These are phyloP conservation scores for Akanthomyces lecanii DNA, from an alignment of 2,329 filamentous ascomycete genomes.

Conservation along the genomic window DNA sequence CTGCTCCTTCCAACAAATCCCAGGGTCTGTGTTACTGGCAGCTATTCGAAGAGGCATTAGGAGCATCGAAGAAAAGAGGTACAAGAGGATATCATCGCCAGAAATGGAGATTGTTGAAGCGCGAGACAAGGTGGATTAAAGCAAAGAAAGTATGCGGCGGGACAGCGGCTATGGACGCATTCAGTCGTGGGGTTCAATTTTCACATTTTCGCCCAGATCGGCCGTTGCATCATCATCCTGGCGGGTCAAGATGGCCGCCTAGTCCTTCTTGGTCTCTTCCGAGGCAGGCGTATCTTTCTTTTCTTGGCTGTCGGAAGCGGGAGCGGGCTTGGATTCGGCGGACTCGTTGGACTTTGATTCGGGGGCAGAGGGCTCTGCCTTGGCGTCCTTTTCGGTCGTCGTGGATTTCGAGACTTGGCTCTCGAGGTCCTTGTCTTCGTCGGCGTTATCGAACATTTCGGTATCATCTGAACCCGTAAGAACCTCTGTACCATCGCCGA, in stretches of 20 bases:
- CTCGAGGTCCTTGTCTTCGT: slow-evolving; percentile 80
- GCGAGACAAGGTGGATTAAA: slow-evolving; percentile 2
- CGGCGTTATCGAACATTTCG: slow-evolving; percentile 85
- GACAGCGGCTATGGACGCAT: neutral
- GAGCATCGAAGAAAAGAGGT: slow-evolving; percentile 2
- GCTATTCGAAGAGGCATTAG: neutral
- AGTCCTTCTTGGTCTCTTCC: slow-evolving; percentile 35
- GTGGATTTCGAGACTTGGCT: slow-evolving; percentile 70
- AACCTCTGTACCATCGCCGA: slow-evolving; percentile 92
- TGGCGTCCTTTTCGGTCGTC: slow-evolving; percentile 23
- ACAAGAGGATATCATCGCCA: slow-evolving; percentile 15
- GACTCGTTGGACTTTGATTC: slow-evolving; percentile 7
- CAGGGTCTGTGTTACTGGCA: neutral
- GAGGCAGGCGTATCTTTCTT: slow-evolving; percentile 10
- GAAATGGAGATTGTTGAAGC: slow-evolving; percentile 9
- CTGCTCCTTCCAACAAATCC: slow-evolving; percentile 10
- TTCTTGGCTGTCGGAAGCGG: slow-evolving; percentile 1
- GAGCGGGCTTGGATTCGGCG: slow-evolving; percentile 17
- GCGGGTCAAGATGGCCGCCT: slow-evolving; percentile 27
- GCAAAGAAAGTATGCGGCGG: slow-evolving; percentile 13
- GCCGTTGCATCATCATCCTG: slow-evolving; percentile 14
- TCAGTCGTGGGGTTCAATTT: slow-evolving; percentile 5
- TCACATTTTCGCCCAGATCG: slow-evolving; percentile 21
- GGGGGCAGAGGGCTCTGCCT: slow-evolving; percentile 20
- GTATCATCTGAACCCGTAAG: slow-evolving; percentile 83